Evolutionary conservation across 371 early-diverging fungal genomes (phyloP).

Genomic region (Mucor lusitanicus): DNA sequence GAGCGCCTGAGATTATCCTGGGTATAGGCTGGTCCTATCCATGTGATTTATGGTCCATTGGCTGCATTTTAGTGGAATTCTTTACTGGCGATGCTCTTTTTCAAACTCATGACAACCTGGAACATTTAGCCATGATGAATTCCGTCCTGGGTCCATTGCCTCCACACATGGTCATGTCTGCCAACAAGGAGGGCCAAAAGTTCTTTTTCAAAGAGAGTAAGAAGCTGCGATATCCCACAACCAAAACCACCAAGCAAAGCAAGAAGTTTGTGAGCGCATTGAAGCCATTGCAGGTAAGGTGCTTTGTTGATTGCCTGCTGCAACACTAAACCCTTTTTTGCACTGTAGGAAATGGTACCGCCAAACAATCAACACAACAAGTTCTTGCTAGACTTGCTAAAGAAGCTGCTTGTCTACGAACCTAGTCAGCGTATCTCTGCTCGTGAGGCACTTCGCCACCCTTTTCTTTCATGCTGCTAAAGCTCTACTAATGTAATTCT

Average conservation of each 20-base stretch:
- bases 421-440: slow-evolving; percentile 85
- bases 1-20: slow-evolving; percentile 96
- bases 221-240: slow-evolving; percentile 62
- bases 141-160: slow-evolving; percentile 52
- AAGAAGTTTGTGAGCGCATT: slow-evolving; percentile 66
- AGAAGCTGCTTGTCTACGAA: slow-evolving; percentile 82
- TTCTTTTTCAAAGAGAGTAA: slow-evolving; percentile 52
- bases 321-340: not conserved
- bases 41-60: slow-evolving; percentile 97
- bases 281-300: slow-evolving; percentile 56
- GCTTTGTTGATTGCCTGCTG: not conserved
- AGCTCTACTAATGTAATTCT: not conserved
- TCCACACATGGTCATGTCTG: slow-evolving; percentile 5
- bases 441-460: slow-evolving; percentile 77
- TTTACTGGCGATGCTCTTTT: slow-evolving; percentile 94
- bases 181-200: slow-evolving; percentile 53
- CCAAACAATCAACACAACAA: slow-evolving; percentile 25
- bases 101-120: slow-evolving; percentile 85
- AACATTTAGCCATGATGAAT: slow-evolving; percentile 75
- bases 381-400: slow-evolving; percentile 67
- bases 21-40: slow-evolving; percentile 91
- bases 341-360: slow-evolving; percentile 36
- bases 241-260: slow-evolving; percentile 59
- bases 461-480: slow-evolving; percentile 62
- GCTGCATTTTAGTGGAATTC: slow-evolving; percentile 94